Evolutionary conservation across 1,284 basidiomycete genomes (phyloP), one percentile per base, ranked within the genome.

Genomic region (Porodaedalea pini): DNA sequence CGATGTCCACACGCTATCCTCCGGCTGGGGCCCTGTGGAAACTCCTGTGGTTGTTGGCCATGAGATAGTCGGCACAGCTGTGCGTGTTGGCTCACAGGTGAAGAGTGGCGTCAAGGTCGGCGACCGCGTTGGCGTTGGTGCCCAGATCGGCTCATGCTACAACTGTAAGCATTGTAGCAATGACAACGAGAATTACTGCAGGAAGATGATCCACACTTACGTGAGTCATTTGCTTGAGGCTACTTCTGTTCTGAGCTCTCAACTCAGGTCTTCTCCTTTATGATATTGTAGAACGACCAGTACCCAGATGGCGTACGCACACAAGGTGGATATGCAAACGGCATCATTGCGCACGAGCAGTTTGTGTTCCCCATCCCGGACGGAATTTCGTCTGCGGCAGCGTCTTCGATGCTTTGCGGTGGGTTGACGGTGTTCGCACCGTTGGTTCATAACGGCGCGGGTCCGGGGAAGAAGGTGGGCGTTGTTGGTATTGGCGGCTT

Each of bases 331-430:
- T 89, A 87, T 72, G 77, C 82, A 3, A 84, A 81, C 34, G 79
- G 78, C 61, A 80, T 87, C 61, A 80, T 86, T 49, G 84, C 81
- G 0, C 79, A 87, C 63, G 76, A 87, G 64, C 79, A 77, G 60
- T 90, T 85, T 66, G 85, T 86, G 41, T 88, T 89, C 71, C 77
- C 79, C 15, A 80, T 91, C 52, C 87, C 88, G 0, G 79, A 86
- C 3, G 74, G 65, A 8, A 69, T 90, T 54, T 69, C 76, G 37
- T 76, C 79, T 2, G 78, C 79, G 57, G 70, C 81, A 58, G 83
- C 72, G 10, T 73, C 72, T 0, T 74, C 78, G 4, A 79, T 82
- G 78, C 68, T 85, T 32, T 88, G 86, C 65, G 86, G 76, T 4
- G 86, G 86, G 50, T 69, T 88, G 21, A 88, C 86, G 5, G 78